Evolutionary conservation across 441 rosid species (phyloP).

Genomic region (Arabidopsis hybrid): DNA sequence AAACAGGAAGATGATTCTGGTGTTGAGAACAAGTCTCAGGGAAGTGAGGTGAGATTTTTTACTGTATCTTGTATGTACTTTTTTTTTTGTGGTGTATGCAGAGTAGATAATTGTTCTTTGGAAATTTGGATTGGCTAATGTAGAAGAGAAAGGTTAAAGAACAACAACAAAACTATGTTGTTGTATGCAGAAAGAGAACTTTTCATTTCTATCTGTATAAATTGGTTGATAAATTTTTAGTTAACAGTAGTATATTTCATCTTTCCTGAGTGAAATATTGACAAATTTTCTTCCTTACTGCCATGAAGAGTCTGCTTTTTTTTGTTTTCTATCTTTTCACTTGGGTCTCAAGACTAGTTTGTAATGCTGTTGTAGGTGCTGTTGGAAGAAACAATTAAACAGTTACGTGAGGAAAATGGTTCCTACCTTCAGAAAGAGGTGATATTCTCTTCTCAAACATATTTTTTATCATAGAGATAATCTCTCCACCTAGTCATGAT

Average conservation of each 20-base stretch:
- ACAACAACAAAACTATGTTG: neutral
- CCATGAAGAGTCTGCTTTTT: conserved; percentile 2
- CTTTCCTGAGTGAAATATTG: neutral
- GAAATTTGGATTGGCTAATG: neutral
- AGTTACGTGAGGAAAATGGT: conserved; percentile 56
- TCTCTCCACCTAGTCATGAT: neutral
- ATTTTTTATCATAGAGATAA: neutral
- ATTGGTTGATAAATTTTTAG: neutral
- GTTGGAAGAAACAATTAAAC: conserved; percentile 55
- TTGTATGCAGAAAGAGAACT: neutral
- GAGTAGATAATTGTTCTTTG: conserved; percentile 1
- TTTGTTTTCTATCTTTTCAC: neutral
- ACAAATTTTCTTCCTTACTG: conserved; percentile 11
- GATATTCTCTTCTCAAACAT: conserved; percentile 11
- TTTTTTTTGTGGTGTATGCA: neutral
- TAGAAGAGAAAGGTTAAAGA: conserved; percentile 8
- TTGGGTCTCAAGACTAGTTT: conserved; percentile 21
- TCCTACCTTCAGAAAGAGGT: conserved; percentile 62
- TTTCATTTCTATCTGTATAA: conserved; percentile 10
- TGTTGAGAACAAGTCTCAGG: conserved; percentile 48
- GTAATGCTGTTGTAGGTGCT: conserved; percentile 48
- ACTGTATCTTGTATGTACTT: neutral
- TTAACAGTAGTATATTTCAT: too few species aligned
- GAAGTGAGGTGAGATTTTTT: conserved; percentile 49
- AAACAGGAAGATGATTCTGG: conserved; percentile 43